phyloP scores from a whole-genome alignment of 805 yeast genomes.

The Yarrowia phangngaensis region DNA sequence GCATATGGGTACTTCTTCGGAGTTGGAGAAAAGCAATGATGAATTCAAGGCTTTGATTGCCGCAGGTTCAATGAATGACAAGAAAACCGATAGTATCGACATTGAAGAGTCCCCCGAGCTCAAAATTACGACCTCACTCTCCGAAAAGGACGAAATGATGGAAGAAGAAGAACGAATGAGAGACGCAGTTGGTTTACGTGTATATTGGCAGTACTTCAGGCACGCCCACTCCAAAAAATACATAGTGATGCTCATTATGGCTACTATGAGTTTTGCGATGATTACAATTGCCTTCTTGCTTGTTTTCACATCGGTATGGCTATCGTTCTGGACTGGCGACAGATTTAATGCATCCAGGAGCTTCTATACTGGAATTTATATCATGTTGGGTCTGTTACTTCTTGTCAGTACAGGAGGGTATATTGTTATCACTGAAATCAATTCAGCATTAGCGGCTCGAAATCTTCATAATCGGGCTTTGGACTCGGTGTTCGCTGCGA shows the following conservation, averaged over 20 bases:
- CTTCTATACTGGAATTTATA: slow-evolving; percentile 58
- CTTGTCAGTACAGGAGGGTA: slow-evolving; percentile 32
- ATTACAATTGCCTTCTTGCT: slow-evolving; percentile 36
- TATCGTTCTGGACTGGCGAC: slow-evolving; percentile 62
- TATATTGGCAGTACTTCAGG: slow-evolving; percentile 50
- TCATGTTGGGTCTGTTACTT: slow-evolving; percentile 48
- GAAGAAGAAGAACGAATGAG: slow-evolving; percentile 28
- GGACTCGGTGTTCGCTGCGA: slow-evolving; percentile 66
- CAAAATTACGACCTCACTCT: neutral
- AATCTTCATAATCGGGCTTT: slow-evolving; percentile 64
- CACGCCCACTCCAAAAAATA: slow-evolving; percentile 40
- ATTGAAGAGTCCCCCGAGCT: neutral
- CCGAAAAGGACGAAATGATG: slow-evolving; percentile 28
- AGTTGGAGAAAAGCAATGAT: neutral
- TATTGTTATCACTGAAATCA: slow-evolving; percentile 33
- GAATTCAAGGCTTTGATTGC: too few species aligned
- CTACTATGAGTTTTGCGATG: slow-evolving; percentile 45
- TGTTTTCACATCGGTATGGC: slow-evolving; percentile 54
- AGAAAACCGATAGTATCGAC: too few species aligned
- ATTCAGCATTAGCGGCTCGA: slow-evolving; percentile 64
- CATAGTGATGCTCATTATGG: too few species aligned
- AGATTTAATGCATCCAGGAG: slow-evolving; percentile 35
- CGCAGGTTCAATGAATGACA: too few species aligned
- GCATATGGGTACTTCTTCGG: slow-evolving; percentile 53
- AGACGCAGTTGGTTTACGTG: slow-evolving; percentile 35